These are phyloP conservation scores for Tylopilus sp. DNA, from an alignment of 768 basidiomycete genomes.

Conservation along the genomic window DNA sequence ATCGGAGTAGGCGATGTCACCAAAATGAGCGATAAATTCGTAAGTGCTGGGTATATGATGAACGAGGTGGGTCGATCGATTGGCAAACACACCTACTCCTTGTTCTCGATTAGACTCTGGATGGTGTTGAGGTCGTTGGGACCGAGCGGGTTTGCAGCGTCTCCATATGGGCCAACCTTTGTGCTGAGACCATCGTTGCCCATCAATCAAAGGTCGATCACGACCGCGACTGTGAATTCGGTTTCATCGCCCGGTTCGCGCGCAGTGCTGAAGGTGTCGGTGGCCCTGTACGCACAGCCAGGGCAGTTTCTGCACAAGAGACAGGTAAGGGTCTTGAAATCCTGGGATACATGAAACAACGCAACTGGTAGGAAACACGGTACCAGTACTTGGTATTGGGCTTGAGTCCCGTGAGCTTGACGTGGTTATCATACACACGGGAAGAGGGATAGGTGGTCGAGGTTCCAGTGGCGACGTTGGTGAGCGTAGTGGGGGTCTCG, in stretches of 20 bases:
- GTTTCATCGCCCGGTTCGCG: constrained; percentile 17
- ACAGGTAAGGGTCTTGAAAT: neutral
- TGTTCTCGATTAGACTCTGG: constrained; percentile 27
- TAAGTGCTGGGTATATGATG: constrained; percentile 16
- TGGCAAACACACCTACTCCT: constrained; percentile 17
- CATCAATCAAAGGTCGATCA: constrained; percentile 28
- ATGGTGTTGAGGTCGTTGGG: constrained; percentile 28
- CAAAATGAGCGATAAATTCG: constrained; percentile 25
- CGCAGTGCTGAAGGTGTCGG: constrained; percentile 25
- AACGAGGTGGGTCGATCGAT: neutral
- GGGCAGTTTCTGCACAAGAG: constrained; percentile 19
- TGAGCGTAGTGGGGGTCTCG: constrained; percentile 15
- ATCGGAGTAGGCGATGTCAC: constrained; percentile 27
- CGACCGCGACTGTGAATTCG: constrained; percentile 23
- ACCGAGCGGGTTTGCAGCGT: constrained; percentile 20
- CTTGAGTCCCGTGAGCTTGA: constrained; percentile 24
- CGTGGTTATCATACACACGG: constrained; percentile 28
- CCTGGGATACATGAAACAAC: neutral
- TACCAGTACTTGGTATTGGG: constrained; percentile 28
- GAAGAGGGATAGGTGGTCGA: constrained; percentile 25
- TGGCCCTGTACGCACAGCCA: constrained; percentile 24
- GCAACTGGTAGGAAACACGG: constrained; percentile 24
- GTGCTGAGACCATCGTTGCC: constrained; percentile 28
- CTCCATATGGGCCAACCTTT: constrained; percentile 25
- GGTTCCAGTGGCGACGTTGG: constrained; percentile 16